These are phyloP conservation scores for Alnus glutinosa DNA, from an alignment of 306 rosid genomes.

Conservation along the genomic window DNA sequence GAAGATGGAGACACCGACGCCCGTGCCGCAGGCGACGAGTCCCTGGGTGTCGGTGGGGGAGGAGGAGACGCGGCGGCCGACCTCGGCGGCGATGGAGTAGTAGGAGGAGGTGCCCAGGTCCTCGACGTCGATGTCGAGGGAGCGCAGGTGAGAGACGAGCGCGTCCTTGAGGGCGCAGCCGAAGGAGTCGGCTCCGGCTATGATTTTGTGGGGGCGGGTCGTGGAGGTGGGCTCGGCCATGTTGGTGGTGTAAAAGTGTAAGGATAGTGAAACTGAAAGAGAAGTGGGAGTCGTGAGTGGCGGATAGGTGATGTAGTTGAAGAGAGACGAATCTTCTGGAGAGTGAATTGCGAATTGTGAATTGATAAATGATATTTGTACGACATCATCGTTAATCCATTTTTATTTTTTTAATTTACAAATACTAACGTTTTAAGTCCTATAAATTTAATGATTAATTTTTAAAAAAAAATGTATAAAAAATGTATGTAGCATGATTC, in stretches of 20 bases:
- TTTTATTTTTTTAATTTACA: too few species aligned
- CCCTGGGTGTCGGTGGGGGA: conserved; percentile 54
- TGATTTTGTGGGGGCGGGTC: conserved; percentile 47
- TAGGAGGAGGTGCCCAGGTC: conserved; percentile 85
- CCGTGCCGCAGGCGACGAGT: conserved; percentile 86
- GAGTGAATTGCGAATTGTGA: conserved; percentile 15
- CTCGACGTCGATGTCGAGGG: conserved; percentile 67
- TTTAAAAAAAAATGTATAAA: too few species aligned
- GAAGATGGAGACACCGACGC: conserved; percentile 81
- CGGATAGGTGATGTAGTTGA: too few species aligned
- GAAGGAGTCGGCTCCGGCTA: conserved; percentile 73
- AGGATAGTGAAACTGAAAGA: neutral
- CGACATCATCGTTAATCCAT: too few species aligned
- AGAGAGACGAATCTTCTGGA: conserved; percentile 37
- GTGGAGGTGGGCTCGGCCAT: conserved; percentile 38
- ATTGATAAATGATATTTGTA: too few species aligned
- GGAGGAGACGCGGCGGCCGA: conserved; percentile 76
- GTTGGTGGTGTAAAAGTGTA: neutral
- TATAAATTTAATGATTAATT: too few species aligned
- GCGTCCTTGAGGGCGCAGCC: conserved; percentile 76
- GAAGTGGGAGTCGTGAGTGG: too few species aligned
- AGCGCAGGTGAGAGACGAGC: conserved; percentile 62
- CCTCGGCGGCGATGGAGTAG: conserved; percentile 87
- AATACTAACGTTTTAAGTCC: too few species aligned
- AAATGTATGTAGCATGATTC: too few species aligned